Evolutionary conservation across 2,329 filamentous ascomycete species (phyloP).

Genomic region (Leptographium lundbergii): DNA sequence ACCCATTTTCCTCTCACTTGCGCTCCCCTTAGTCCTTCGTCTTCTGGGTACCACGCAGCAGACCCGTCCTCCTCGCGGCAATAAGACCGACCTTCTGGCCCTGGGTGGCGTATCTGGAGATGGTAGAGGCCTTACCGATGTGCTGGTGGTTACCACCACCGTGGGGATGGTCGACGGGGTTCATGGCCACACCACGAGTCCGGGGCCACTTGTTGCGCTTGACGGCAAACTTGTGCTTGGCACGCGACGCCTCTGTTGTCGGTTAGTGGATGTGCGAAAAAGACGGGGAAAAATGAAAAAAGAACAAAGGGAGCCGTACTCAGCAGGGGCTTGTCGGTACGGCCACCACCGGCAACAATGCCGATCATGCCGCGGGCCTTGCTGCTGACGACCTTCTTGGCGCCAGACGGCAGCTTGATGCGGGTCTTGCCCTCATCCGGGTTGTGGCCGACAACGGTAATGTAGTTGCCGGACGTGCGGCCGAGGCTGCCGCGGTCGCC

Average conservation of each 20-base stretch:
- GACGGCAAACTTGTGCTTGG: conserved; percentile 99
- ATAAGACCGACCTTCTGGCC: conserved; percentile 99
- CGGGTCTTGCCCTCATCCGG: conserved; percentile 98
- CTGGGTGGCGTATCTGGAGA: conserved; percentile 92
- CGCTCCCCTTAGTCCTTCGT: conserved; percentile 68
- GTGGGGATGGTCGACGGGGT: conserved; percentile 98
- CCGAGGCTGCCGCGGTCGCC: conserved; percentile 94
- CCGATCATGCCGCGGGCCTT: conserved; percentile 94
- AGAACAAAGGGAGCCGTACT: conserved; percentile 39
- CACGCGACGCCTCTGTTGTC: conserved; percentile 81
- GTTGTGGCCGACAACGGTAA: conserved; percentile 96
- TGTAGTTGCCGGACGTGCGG: conserved; percentile 98
- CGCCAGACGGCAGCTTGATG: conserved; percentile 96
- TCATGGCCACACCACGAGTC: conserved; percentile 99
- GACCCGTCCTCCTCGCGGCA: conserved; percentile 97
- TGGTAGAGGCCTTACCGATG: conserved; percentile 99
- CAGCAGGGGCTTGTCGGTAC: conserved; percentile 98
- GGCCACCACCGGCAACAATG: conserved; percentile 97
- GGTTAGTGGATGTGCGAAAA: neutral
- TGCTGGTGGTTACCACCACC: conserved; percentile 99
- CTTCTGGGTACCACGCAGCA: conserved; percentile 99
- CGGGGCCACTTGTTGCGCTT: conserved; percentile 99
- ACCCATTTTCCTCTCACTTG: conserved; percentile 2
- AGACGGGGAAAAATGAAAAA: neutral
- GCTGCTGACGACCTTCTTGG: conserved; percentile 98